Evolutionary conservation across 257 asterid species (phyloP).

Genomic region (Ajuga chamaepitys): DNA sequence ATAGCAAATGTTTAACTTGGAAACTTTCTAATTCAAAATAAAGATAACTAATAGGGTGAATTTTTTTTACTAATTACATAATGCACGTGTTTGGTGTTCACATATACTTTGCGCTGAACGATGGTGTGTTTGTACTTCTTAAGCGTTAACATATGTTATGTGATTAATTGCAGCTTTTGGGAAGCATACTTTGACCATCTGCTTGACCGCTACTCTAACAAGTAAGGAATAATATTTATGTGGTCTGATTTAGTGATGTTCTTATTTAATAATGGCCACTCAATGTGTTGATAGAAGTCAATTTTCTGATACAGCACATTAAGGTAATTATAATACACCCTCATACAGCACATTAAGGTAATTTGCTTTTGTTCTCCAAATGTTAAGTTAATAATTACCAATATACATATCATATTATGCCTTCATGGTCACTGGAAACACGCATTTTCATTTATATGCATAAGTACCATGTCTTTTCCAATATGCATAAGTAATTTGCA

Average conservation of each 20-base stretch:
- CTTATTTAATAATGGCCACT: no score
- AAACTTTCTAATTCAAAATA: background rate
- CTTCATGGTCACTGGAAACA: no score
- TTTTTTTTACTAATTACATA: background rate
- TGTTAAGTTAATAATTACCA: no score
- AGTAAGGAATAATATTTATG: constrained; percentile 7
- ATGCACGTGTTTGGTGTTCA: background rate
- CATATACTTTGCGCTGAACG: background rate
- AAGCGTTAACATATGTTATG: background rate
- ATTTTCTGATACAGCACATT: no score
- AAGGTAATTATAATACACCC: no score
- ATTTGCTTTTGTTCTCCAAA: no score
- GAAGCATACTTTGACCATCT: constrained; percentile 22
- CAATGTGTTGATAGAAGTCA: no score
- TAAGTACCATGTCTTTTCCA: no score
- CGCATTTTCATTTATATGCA: no score
- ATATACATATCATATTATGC: no score
- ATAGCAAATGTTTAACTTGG: background rate
- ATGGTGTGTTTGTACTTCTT: background rate
- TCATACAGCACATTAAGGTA: no score
- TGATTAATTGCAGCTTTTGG: constrained; percentile 19
- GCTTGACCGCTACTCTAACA: constrained; percentile 19
- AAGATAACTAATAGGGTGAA: background rate
- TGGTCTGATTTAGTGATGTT: background rate
- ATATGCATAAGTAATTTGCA: no score